Evolutionary conservation across 2,329 filamentous ascomycete genomes (phyloP), one percentile per base, ranked within the genome.

Genomic region (Pseudocercospora eumusae): DNA sequence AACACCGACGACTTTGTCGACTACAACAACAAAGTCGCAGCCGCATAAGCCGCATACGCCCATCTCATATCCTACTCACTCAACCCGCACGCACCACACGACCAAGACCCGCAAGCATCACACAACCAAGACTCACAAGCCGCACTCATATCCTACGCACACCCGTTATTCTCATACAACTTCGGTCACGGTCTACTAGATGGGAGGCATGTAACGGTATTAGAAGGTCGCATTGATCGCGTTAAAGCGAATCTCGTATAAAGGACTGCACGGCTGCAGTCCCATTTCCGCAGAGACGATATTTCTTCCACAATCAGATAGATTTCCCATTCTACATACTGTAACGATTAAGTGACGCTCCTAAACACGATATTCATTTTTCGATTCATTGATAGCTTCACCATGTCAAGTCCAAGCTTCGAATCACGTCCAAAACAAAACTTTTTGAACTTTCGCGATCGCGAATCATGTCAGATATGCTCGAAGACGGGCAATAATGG

Each of bases 101-200:
- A 45, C 42, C 42, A 45, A 45, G 18, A 45, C 42, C 15, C 42
- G 21, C 42, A 45, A 45, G 18, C 42, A 45, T 23, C 42, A 45
- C 18, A 45, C 42, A 45, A 45, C 42, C 42, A 45, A 45, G 42
- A 45, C 42, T 20, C 42, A 45, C 42, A 45, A 45, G 42, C n/a
- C 42, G 42, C 42, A 45, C 21, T 45, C 42, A 20, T 45, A 45
- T 45, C 42, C 42, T 45, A 45, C 42, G 7, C 42, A 45, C 15
- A 45, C 42, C n/a, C 42, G 42, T 13, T 45, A 45, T 45, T 21
- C 42, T 11, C 42, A 45, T 20, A 45, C 42, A 10, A 45, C 8
- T 23, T 18, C 42, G 21, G 42, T 45, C 42, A 45, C 42, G 8
- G 42, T 45, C 10, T 45, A 45, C 15, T 45, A 23, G 15, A n/a